phyloP scores from a whole-genome alignment of 2,329 filamentous ascomycete species.

The Ophiostoma ulmi region DNA sequence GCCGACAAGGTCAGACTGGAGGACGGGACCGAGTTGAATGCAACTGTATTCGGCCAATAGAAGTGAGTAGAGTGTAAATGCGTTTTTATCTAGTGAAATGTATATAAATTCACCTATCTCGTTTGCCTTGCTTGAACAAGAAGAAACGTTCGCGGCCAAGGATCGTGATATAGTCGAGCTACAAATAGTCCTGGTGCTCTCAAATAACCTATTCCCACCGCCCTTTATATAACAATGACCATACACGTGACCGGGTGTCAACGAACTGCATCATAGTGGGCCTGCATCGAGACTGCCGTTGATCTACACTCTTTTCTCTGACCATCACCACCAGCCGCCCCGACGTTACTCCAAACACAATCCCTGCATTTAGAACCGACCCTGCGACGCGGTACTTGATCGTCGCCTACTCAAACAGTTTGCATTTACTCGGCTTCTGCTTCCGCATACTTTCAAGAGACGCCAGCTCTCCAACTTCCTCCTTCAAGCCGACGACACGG shows the following conservation, averaged over 20 bases:
- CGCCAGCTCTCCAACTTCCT: not conserved
- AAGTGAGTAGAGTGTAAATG: not conserved
- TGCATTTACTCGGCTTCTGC: not conserved
- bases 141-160: not conserved
- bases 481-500: not conserved
- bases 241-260: slow-evolving; percentile 28
- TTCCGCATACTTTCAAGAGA: not conserved
- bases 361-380: not conserved
- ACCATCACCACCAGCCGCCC: not conserved
- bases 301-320: not conserved
- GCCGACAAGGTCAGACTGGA: slow-evolving; percentile 38
- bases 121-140: not conserved
- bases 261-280: not conserved
- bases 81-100: too few species aligned
- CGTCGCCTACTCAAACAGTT: not conserved
- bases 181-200: not conserved
- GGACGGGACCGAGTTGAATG: not conserved
- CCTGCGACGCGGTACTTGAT: not conserved
- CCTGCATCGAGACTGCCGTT: slow-evolving; percentile 4
- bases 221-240: not conserved
- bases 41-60: not conserved
- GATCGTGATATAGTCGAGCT: not conserved
- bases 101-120: not conserved
- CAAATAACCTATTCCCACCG: not conserved
- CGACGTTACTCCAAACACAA: not conserved